Base-by-base conservation (phyloP, 805 yeast genomes). In the Wickerhamiella cacticola region DNA sequence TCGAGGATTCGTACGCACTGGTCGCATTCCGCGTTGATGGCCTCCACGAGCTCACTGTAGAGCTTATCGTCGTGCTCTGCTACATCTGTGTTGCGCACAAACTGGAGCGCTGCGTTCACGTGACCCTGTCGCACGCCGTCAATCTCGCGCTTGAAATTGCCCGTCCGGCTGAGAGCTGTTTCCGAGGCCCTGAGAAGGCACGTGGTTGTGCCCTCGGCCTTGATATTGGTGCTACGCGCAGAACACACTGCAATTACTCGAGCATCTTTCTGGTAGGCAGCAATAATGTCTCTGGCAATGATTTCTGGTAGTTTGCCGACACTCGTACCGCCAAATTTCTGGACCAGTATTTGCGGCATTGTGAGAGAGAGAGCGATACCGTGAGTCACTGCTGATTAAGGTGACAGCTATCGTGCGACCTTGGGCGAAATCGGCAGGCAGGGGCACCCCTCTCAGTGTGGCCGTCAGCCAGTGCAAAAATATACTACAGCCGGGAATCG, bases 291-390 rank as follows among this genome's bases (percentile, higher is more conserved):
- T 51, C 82, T 82, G 23, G 86, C 87, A 48, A 92, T 92, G 54
- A 80, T 75, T 45, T 74, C 78, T 8, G 96, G 84, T 64, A 92
- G 88, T 63, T 92, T 92, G 19, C 98, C 98, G 26, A 92, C 96
- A 41, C 92, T 80, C 13, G 98, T 92, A 47, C 98, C 98, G 43
- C 98, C 98, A 59, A 85, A 92, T 65, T 92, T 92, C 64, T 92
- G 98, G 5, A 92, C 82, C 2, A 82, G 64, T 88, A 89, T 81
- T 15, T 43, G 65, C 33, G 57, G 59, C 53, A 43, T 23, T 18
- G 24, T 19, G 25, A 36, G 16, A 5, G 16, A 36, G 18, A 19
- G 26, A 21, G 41, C 28, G 28, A 25, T 25, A 25, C 28, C 28
- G 28, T 10, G 7, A 10, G 10, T 25, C 28, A 25, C 28, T 7